Evolutionary conservation across 1,139 yeast species (phyloP).

Genomic region (Hemisphaericaspora xylanilytica): DNA sequence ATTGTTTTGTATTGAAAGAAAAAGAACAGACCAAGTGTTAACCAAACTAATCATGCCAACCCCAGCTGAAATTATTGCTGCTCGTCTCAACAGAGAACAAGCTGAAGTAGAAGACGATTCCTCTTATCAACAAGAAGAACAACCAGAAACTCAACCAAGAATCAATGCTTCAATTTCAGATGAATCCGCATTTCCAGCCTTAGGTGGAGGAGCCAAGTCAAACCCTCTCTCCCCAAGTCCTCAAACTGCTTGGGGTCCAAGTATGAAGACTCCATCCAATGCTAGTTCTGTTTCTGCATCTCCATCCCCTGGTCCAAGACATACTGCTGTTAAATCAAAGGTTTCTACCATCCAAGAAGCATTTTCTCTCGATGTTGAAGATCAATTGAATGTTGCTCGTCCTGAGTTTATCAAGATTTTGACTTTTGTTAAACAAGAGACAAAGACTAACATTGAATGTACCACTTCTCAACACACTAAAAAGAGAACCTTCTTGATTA

Average conservation of each 20-base stretch:
- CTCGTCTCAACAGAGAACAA: slow-evolving; percentile 41
- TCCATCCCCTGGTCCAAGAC: slow-evolving; percentile 25
- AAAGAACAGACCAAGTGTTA: background rate
- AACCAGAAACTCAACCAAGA: slow-evolving; percentile 13
- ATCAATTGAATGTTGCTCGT: slow-evolving; percentile 61
- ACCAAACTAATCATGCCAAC: slow-evolving; percentile 40
- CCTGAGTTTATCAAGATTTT: slow-evolving; percentile 66
- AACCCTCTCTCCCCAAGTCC: slow-evolving; percentile 19
- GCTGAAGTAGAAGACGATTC: slow-evolving; percentile 11
- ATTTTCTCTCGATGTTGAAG: slow-evolving; percentile 65
- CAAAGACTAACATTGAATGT: slow-evolving; percentile 75
- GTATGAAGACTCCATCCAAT: slow-evolving; percentile 33
- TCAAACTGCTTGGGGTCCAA: slow-evolving; percentile 25
- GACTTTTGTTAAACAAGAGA: slow-evolving; percentile 56
- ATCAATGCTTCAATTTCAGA: slow-evolving; percentile 41
- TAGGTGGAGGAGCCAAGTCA: slow-evolving; percentile 47
- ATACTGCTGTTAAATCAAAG: slow-evolving; percentile 20
- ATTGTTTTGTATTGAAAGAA: slow-evolving; percentile 5
- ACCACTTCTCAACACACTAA: slow-evolving; percentile 76
- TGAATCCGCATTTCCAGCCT: slow-evolving; percentile 69
- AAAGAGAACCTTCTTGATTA: slow-evolving; percentile 80
- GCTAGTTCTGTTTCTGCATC: slow-evolving; percentile 22
- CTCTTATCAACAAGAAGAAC: slow-evolving; percentile 6
- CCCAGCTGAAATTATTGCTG: slow-evolving; percentile 62
- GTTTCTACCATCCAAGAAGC: slow-evolving; percentile 63